Evolutionary conservation across 805 yeast genomes (phyloP).

Genomic region (Candida bentonensis): DNA sequence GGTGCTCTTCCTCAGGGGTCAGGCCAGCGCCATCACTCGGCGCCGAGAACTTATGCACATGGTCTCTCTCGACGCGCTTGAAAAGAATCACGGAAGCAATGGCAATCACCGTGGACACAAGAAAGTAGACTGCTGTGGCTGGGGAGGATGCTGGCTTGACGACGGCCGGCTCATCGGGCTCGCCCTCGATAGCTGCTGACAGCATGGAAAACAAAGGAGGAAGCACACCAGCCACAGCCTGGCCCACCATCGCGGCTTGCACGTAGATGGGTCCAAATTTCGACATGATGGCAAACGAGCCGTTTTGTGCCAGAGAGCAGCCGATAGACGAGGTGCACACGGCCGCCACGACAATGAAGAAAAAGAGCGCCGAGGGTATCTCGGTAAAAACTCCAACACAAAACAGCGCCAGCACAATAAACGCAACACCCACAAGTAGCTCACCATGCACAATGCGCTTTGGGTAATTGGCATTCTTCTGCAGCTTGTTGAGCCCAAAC

Average conservation of each 20-base stretch:
- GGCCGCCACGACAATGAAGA: constrained; percentile 41
- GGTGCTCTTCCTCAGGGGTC: background rate
- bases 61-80: constrained; percentile 7
- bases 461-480: constrained; percentile 43
- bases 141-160: constrained; percentile 3
- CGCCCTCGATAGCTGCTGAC: constrained; percentile 24
- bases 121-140: constrained; percentile 26
- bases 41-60: constrained; percentile 9
- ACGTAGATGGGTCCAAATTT: constrained; percentile 63
- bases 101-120: constrained; percentile 37
- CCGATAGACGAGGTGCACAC: constrained; percentile 59
- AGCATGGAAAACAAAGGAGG: constrained; percentile 62
- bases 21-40: constrained; percentile 7
- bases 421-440: constrained; percentile 39
- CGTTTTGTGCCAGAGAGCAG: constrained; percentile 76
- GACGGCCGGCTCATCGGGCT: constrained; percentile 4
- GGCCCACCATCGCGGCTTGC: constrained; percentile 89
- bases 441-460: constrained; percentile 50
- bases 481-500: constrained; percentile 49
- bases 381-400: constrained; percentile 8
- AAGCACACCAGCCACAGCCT: constrained; percentile 84
- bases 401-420: constrained; percentile 38
- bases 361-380: constrained; percentile 17
- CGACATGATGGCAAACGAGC: constrained; percentile 76
- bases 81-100: constrained; percentile 29